Base-by-base conservation (phyloP, 2,329 filamentous ascomycete species). In the Xylariaceae sp. region DNA sequence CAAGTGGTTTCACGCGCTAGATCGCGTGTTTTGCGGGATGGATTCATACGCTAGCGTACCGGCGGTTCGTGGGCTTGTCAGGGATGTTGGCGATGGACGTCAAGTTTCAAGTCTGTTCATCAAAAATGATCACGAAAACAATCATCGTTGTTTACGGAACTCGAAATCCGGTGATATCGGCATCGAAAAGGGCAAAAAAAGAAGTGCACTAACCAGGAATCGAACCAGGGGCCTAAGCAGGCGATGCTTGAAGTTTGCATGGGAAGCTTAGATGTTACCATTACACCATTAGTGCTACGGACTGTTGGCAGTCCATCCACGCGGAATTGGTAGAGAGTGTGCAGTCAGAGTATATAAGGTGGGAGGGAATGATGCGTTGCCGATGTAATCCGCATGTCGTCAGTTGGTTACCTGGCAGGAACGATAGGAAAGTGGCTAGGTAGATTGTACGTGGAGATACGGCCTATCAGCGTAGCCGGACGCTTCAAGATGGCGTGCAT, bases 181-280 rank as follows among this genome's bases (percentile, higher is more conserved):
- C 23, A 30, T 30, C 23, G 23, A 30, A 5, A 30, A 47, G 44
- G 44, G 11, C n/a, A 37, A 52, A 54, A 30, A 57, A 59, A 61
- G n/a, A 35, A 0, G 7, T 70, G 68, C 68, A 65, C 58, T 62
- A 53, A 64, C 70, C 72, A 71, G 64, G 72, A 73, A 66, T 73
- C 71, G 70, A 71, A 72, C 72, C 65, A 71, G 71, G 67, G 52
- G 65, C 71, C 63, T 64, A 64, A 65, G 71, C 70, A 62, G 13
- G 23, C 17, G 35, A 8, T 2, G 8, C 39, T 17, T 7, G 51
- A 1, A 53, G 11, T 13, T 10, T 9, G 15, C 8, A 65, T 73
- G 71, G 71, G 71, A 73, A 73, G 70, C 70, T 64, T 63, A 62
- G 65, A 73, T 72, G 71, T 67, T 73, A 71, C 71, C 71, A 65